Conservation (phyloP, 345 rosid species). For the Orychophragmus violaceus region DNA sequence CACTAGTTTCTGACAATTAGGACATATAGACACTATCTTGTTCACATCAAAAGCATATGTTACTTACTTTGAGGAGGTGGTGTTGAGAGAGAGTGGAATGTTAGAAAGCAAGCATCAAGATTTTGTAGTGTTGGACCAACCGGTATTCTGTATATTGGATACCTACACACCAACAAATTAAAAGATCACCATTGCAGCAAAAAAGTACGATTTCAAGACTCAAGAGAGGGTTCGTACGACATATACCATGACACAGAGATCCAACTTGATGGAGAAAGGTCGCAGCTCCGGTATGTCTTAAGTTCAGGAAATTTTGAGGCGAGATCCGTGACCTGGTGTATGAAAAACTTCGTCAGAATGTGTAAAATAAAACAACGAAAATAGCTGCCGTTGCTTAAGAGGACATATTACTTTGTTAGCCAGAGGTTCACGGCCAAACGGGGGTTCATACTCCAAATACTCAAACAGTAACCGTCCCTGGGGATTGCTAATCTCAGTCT, state of each 20-base stretch:
- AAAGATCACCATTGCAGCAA: not conserved
- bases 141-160: conserved; percentile 85
- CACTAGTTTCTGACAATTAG: not conserved
- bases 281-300: conserved; percentile 68
- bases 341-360: not conserved
- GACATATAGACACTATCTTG: not conserved
- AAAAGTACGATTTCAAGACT: not conserved
- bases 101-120: conserved; percentile 87
- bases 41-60: not conserved
- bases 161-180: conserved; percentile 29
- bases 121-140: conserved; percentile 81
- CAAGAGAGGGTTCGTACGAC: not conserved
- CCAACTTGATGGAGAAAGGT: conserved; percentile 84
- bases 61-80: conserved; percentile 43
- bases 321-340: conserved; percentile 57
- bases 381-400: not conserved
- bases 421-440: conserved; percentile 78
- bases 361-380: not conserved
- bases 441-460: conserved; percentile 69
- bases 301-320: conserved; percentile 74
- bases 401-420: conserved; percentile 54
- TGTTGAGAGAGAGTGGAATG: conserved; percentile 60
- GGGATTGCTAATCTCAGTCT: conserved; percentile 44
- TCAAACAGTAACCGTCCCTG: conserved; percentile 57
- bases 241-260: conserved; percentile 89